Percentiles rank a stretch among this genome's conserved stretches.
Evolutionary conservation across 495 filamentous ascomycete genomes (phyloP).

Genomic region (Tuber melanosporum): DNA sequence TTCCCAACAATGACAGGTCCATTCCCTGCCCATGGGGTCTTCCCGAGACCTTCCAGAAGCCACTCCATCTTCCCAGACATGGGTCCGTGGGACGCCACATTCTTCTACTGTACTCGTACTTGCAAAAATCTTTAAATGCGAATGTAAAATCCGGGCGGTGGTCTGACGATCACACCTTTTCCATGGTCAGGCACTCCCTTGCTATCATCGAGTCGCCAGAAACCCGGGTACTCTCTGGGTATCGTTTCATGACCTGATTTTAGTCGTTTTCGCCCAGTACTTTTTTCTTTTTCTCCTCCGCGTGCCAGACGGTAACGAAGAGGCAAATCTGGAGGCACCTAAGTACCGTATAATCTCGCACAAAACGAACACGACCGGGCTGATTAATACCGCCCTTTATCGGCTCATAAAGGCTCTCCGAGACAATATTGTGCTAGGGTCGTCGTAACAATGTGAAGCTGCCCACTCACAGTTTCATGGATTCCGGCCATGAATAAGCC

Average conservation of each 20-base stretch:
- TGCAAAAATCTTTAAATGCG: not conserved
- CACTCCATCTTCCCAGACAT: not conserved
- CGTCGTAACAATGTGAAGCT: no score
- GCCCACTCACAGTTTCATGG: no score
- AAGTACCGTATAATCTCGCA: no score
- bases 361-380: no score
- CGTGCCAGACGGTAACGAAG: not conserved
- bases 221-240: not conserved
- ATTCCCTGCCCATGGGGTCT: not conserved
- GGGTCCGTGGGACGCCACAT: not conserved
- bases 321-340: not conserved
- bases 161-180: not conserved
- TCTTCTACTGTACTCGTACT: no score
- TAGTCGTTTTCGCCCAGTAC: not conserved
- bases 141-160: not conserved
- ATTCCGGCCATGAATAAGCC: no score
- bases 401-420: no score
- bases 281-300: not conserved
- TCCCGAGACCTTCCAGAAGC: constrained; percentile 1
- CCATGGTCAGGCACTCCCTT: not conserved
- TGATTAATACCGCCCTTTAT: no score
- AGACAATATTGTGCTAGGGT: no score
- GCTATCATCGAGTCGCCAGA: not conserved
- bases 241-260: not conserved
- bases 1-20: not conserved